Base-by-base conservation (phyloP, 306 rosid species). In the Quercus glauca region DNA sequence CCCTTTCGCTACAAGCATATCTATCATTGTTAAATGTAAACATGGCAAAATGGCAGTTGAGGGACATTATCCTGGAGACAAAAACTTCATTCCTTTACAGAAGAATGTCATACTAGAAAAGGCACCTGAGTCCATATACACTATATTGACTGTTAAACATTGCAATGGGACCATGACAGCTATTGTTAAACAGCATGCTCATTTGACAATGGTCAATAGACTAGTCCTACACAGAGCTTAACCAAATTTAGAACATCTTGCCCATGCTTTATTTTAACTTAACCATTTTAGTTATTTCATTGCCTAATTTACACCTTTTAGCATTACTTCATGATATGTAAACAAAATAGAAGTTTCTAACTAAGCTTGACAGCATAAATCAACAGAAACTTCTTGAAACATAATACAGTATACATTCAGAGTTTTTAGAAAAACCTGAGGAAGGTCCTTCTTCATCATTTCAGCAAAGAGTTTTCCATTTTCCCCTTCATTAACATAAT, bases 391-490 rank as follows among this genome's bases (percentile, higher is more conserved):
- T 71, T 43, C 74, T 65, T 59, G 49, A 29, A 78, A 52, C 13
- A 4, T 49, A n/a, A 75, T 69, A 78, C 29, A 65, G 71, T 15
- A 57, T 13, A 28, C 31, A 74, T 57, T 13, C 76, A 55, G 60
- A 78, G 78, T 65, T 21, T 64, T 45, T 19, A 74, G 80, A 78
- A 78, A 89, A 81, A 88, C 99, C 93, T 94, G 99, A 25, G 99
- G 99, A 83, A 94, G 90, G 86, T 94, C 99, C 89, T 90, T 91
- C 86, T 74, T 92, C 99, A 94, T 92, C 99, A 92, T 90, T 83
- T 94, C 99, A 77, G 97, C 93, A 84, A 94, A 94, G 64, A 77
- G 75, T 79, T 77, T 83, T 82, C 99, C 99, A 85, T 94, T 94
- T 88, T 92, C 92, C 85, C 99, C 99, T 85, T 95, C 99, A 87